Evolutionary conservation across 768 basidiomycete genomes (phyloP).

Genomic region (Tylopilus sp.): DNA sequence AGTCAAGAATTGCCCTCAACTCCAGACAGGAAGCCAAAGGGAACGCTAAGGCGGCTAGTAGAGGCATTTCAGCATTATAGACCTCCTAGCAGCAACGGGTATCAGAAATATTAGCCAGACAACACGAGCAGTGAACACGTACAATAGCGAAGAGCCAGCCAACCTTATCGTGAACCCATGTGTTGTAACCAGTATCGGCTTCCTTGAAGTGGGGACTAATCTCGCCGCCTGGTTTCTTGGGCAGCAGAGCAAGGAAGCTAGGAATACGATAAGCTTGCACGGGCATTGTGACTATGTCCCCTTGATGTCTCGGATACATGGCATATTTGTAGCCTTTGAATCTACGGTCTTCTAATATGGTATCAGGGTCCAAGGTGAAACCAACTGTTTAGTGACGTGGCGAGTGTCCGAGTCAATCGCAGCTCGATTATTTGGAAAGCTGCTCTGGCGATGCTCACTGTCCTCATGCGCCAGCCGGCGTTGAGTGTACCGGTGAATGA

Average conservation of each 20-base stretch:
- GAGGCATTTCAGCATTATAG: conserved; percentile 24
- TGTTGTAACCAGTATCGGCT: conserved; percentile 17
- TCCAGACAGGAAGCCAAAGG: conserved; percentile 21
- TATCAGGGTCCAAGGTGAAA: conserved; percentile 16
- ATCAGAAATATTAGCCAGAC: neutral
- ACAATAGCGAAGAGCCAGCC: conserved; percentile 24
- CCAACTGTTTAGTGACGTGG: conserved; percentile 7
- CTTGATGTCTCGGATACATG: neutral
- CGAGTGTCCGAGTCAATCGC: neutral
- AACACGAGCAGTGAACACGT: neutral
- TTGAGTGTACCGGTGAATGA: too few species aligned
- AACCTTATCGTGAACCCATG: conserved; percentile 23
- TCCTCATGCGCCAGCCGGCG: too few species aligned
- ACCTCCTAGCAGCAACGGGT: conserved; percentile 20
- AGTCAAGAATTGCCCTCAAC: conserved; percentile 24
- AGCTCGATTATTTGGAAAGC: too few species aligned
- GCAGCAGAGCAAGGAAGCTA: conserved; percentile 21
- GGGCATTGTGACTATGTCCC: conserved; percentile 11
- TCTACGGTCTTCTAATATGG: neutral
- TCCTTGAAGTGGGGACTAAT: conserved; percentile 27
- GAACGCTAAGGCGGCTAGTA: conserved; percentile 24
- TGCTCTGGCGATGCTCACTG: neutral
- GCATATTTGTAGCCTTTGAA: conserved; percentile 19
- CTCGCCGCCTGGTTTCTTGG: conserved; percentile 26
- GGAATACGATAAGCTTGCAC: conserved; percentile 23